These are phyloP conservation scores for Curvularia eragrostidis DNA, from an alignment of 2,329 filamentous ascomycete species.

Conservation along the genomic window DNA sequence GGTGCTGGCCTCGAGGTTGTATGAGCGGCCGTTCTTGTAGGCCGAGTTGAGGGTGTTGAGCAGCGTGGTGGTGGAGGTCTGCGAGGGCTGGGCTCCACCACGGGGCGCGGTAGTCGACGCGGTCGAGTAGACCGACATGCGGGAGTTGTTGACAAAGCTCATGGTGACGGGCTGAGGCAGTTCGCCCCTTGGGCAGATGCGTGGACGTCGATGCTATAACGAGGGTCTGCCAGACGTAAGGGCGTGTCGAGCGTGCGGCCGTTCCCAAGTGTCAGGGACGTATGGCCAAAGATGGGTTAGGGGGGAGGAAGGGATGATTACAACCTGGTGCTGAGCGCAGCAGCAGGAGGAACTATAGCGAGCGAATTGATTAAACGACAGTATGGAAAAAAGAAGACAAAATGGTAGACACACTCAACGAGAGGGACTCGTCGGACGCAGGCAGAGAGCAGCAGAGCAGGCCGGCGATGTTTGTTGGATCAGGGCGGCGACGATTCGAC, in stretches of 20 bases:
- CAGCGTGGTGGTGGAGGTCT: conserved; percentile 90
- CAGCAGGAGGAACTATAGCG: conserved; percentile 25
- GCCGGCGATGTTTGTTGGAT: conserved; percentile 25
- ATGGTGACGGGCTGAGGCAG: conserved; percentile 41
- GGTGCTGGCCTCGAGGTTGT: conserved; percentile 85
- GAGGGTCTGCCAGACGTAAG: conserved; percentile 20
- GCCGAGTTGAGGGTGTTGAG: conserved; percentile 91
- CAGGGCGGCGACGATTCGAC: conserved; percentile 32
- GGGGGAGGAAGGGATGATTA: conserved; percentile 1
- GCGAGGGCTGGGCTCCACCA: conserved; percentile 69
- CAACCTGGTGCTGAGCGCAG: conserved; percentile 1
- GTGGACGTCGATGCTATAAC: conserved; percentile 18
- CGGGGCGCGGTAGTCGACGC: conserved; percentile 64
- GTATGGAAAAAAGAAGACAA: conserved; percentile 32
- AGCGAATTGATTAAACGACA: conserved; percentile 36
- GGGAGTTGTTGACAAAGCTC: conserved; percentile 64
- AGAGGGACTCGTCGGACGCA: conserved; percentile 19
- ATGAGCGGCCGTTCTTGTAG: conserved; percentile 82
- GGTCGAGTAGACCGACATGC: conserved; percentile 67
- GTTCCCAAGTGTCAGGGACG: conserved; percentile 7
- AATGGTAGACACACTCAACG: conserved; percentile 15
- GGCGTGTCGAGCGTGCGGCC: conserved; percentile 26
- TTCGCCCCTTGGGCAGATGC: conserved; percentile 27
- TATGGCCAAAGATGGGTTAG: neutral
- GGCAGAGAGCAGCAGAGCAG: conserved; percentile 23